phyloP scores from a whole-genome alignment of 2,329 filamentous ascomycete genomes.

The Botrytis hyacinthi region DNA sequence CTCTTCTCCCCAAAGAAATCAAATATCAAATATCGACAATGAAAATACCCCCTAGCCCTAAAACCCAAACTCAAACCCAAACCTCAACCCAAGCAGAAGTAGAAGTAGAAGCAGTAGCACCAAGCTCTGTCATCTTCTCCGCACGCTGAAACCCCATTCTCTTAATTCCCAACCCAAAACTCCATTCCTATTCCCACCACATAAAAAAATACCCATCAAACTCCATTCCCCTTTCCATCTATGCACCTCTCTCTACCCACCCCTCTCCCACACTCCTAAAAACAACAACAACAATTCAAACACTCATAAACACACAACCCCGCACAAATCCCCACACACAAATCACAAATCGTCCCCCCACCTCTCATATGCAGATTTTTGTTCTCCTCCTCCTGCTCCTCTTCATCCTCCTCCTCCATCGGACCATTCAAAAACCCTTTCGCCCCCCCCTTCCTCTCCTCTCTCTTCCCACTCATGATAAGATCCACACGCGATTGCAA shows the following conservation, averaged over 20 bases:
- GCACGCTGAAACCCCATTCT: not conserved
- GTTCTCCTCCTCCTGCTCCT: not conserved
- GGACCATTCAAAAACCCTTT: not conserved
- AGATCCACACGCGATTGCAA: not conserved
- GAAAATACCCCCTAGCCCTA: not conserved
- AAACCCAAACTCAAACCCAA: not conserved
- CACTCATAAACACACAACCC: constrained; percentile 3
- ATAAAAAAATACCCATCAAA: not conserved
- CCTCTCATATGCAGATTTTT: not conserved
- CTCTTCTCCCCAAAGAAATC: not conserved
- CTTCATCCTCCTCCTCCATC: not conserved
- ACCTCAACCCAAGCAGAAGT: not conserved
- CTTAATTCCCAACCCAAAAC: not conserved
- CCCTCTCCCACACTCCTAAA: not conserved
- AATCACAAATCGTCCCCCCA: not conserved
- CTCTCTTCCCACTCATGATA: not conserved
- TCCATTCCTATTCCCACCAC: not conserved
- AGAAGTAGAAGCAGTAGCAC: not conserved
- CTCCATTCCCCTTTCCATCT: not conserved
- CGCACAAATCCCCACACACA: constrained; percentile 10
- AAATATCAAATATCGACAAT: not conserved
- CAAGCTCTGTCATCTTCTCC: not conserved
- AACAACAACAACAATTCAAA: constrained; percentile 9
- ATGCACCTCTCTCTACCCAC: not conserved
- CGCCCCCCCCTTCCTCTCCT: not conserved